Base-by-base conservation (phyloP, 176 grass and related monocot species). In the Eleusine coracana region DNA sequence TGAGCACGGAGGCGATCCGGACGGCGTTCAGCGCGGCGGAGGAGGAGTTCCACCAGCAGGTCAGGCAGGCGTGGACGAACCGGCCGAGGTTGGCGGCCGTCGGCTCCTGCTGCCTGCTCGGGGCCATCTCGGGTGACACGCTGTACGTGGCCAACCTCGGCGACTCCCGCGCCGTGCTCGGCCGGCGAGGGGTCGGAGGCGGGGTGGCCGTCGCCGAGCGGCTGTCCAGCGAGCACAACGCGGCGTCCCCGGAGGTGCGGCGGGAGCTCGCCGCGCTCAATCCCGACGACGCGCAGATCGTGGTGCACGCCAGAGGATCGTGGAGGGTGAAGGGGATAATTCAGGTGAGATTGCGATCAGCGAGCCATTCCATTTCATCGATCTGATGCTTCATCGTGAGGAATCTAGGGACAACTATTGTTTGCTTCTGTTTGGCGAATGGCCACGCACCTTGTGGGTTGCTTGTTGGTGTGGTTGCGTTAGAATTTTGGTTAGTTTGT, bases 241-340 rank as follows among this genome's bases (percentile, higher is more conserved):
- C 80, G 6, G 85, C 83, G 5, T 77, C 66, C 27, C 88, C 92
- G 74, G 92, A 92, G 83, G 87, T 97, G 10, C 78, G 89, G 64
- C 64, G 74, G 42, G 92, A 97, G 75, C 41, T 97, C 49, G n/a
- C 80, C 0, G 83, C 75, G 11, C 76, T 87, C 66, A 91, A 97
- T 79, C 95, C 90, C 14, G 94, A 97, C 59, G 94, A 97, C 61
- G 74, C 42, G 60, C 89, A 92, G 77, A 97, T 97, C 67, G 94
- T 97, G 21, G 80, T 94, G 71, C 88, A 92, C 73, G 77, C 63
- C 74, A 78, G 90, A 74, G 94, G 94, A 1, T 83, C 88, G 2
- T 97, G 94, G 94, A 88, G 91, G 55, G 85, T 97, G 78, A 97
- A 92, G 83, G 94, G 94, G 68, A 97, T 92, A 44, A 97, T 97